Evolutionary conservation across 2,329 filamentous ascomycete genomes (phyloP).

Genomic region (Penicillium griseofulvum): DNA sequence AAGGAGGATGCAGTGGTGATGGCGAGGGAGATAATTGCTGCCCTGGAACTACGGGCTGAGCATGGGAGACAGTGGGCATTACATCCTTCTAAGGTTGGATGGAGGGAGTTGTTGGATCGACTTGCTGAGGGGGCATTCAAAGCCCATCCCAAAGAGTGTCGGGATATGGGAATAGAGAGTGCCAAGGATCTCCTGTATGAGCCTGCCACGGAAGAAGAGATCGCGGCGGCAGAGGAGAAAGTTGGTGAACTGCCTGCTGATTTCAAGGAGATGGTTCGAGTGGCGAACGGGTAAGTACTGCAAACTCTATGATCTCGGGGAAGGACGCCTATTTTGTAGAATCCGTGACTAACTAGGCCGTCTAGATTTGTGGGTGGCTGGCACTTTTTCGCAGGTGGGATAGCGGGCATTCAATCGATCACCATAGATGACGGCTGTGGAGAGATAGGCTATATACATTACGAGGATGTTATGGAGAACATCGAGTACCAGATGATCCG

Average conservation of each 20-base stretch:
- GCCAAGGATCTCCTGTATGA: neutral
- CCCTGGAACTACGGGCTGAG: neutral
- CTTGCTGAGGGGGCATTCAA: neutral
- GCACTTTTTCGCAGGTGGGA: neutral
- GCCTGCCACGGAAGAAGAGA: neutral
- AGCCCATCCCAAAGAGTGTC: neutral
- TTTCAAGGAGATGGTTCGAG: neutral
- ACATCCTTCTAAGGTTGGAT: neutral
- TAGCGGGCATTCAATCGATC: neutral
- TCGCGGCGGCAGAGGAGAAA: neutral
- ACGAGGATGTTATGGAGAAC: neutral
- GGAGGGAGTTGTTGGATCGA: neutral
- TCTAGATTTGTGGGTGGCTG: neutral
- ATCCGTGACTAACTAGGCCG: neutral
- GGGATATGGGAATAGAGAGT: neutral
- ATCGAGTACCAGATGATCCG: neutral
- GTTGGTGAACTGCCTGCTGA: neutral
- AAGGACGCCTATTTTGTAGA: neutral
- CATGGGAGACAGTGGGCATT: neutral
- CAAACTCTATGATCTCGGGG: too few species aligned
- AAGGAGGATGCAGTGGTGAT: too few species aligned
- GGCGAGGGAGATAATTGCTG: too few species aligned
- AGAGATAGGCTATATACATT: neutral
- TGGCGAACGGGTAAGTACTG: neutral
- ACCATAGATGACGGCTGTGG: neutral